phyloP scores from a whole-genome alignment of 169 alveolate species.

The Plasmodium vivax region DNA sequence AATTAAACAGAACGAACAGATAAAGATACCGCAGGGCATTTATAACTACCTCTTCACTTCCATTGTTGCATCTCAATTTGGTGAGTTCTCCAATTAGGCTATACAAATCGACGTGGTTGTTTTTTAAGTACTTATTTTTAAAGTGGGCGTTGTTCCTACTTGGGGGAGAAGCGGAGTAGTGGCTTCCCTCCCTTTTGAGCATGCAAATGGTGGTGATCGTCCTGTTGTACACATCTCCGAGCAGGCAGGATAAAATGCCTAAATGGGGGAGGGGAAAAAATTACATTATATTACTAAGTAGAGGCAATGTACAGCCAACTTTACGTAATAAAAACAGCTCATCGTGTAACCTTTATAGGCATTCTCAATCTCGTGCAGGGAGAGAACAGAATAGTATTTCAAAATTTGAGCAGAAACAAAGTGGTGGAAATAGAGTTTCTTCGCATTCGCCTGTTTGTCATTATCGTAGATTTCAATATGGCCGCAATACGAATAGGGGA shows the following conservation, averaged over 20 bases:
- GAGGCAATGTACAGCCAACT: background rate
- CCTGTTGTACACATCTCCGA: slow-evolving; percentile 50
- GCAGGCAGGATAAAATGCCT: slow-evolving; percentile 41
- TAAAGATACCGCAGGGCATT: slow-evolving; percentile 19
- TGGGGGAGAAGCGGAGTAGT: slow-evolving; percentile 4
- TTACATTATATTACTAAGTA: background rate
- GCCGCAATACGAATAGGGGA: slow-evolving; percentile 24
- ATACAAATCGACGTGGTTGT: slow-evolving; percentile 35
- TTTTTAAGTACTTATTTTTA: background rate
- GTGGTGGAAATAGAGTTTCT: slow-evolving; percentile 22
- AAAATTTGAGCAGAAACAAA: slow-evolving; percentile 31
- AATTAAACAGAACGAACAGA: slow-evolving; percentile 42
- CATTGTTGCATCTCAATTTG: background rate
- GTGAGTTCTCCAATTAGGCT: slow-evolving; percentile 12
- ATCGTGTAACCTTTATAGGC: slow-evolving; percentile 11
- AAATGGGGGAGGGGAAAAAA: background rate
- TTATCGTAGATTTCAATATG: slow-evolving; percentile 41
- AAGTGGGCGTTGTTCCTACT: background rate
- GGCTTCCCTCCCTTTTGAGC: background rate
- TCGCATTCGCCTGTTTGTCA: slow-evolving; percentile 3
- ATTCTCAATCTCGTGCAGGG: slow-evolving; percentile 37
- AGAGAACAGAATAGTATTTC: slow-evolving; percentile 29
- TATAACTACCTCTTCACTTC: slow-evolving; percentile 19
- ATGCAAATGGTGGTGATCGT: slow-evolving; percentile 22
- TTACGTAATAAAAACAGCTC: background rate